Base-by-base conservation (phyloP, 2,329 filamentous ascomycete genomes). In the Ceratocystis diversiconidia region DNA sequence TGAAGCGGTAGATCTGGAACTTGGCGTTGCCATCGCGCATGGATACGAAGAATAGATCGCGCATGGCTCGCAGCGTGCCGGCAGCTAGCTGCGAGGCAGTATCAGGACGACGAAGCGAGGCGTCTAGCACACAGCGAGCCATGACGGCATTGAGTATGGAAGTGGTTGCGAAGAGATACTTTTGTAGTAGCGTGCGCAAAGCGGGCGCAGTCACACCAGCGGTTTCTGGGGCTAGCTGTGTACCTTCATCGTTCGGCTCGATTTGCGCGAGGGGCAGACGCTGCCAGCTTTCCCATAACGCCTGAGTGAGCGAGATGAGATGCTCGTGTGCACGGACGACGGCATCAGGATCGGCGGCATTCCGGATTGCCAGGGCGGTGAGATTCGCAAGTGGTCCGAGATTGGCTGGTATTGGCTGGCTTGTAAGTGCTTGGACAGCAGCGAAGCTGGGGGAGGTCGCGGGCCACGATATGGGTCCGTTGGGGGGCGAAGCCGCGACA, bases 1-100 rank as follows among this genome's bases (percentile, higher is more conserved):
- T 86, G 72, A 96, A 96, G 1, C 82, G 85, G 74, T 95, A 92
- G 66, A 90, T 88, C 64, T 92, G 89, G 71, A 95, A 95, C 1
- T 84, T 81, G 68, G 82, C 83, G 65, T 87, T 85, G 22, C 87
- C 86, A 65, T 89, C 81, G 48, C 89, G 82, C 15, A 85, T 86
- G 0, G 89, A 90, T 68, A 96, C 84, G 73, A 96, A 96, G 74
- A 86, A 90, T 22, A 95, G 76, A 71, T 89, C 87, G 32, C 90
- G 85, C 10, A 96, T 50, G 19, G 48, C 48, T 19, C 48, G n/a
- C 8, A 50, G 48, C 48, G 48, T 50, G 48, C 48, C 48, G 2
- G 84, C 78, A 5, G 89, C 89, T 17, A 94, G 76, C 15, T 78
- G 76, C 0, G 88, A 85, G 0, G 86, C 88, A 10, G 72, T 67